Base-by-base conservation (phyloP, 2,329 filamentous ascomycete genomes). In the Trematosphaeria pertusa region DNA sequence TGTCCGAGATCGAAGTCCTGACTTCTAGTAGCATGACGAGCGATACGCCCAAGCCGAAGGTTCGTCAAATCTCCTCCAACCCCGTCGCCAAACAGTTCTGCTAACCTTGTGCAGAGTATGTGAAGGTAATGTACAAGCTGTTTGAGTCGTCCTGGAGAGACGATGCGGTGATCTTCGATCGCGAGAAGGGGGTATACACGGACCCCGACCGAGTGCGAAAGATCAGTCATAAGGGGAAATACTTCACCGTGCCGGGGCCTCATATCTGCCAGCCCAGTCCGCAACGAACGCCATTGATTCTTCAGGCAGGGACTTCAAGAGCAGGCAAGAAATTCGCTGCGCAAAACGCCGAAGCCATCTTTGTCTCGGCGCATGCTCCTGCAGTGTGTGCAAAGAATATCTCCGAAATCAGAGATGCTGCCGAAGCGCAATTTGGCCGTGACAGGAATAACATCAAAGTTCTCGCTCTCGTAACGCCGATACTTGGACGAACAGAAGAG, bases 281-380 rank as follows among this genome's bases (percentile, higher is more conserved):
- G 0, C 87, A 90, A 58, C 74, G 87, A 3, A 88, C 86, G 1
- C 87, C 87, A 0, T 75, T 89, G 2, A 78, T 89, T 4, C 76
- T 89, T 3, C 87, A 90, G 65, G 87, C 87, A 0, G 87, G 87
- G 0, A 87, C 86, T 0, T 87, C 83, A 0, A 81, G 78, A 38
- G 79, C 85, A 0, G 87, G 86, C 2, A 87, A 86, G 65, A 68
- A 72, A 0, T 89, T 90, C 56, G 86, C 85, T 0, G 84, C 86
- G 0, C 81, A 85, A 54, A 85, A 89, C 61, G 87, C 87, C 0
- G 87, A 90, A 60, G 86, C 81, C 2, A 86, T 89, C 39, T 89
- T 89, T 57, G 80, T 88, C 1, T 85, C 82, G 0, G 84, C 84
- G 0, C 86, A 88, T 62, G 81, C 81, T 1, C 84, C 87, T 0